Conservation (phyloP, 2,329 filamentous ascomycete species). For the Aciculosporium take region DNA sequence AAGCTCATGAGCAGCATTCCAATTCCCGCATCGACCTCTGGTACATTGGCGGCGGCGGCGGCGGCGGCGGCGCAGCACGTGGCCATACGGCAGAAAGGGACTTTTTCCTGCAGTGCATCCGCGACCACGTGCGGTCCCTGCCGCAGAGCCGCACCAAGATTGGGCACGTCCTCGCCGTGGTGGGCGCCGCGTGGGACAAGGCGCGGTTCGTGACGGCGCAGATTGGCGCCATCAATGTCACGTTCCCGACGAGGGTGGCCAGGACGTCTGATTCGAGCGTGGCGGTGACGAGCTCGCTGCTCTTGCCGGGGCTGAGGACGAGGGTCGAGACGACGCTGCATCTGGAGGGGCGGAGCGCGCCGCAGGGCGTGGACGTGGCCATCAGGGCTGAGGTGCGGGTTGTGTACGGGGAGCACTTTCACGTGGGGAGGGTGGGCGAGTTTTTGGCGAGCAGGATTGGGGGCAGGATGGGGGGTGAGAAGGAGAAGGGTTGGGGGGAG, state of each 20-base stretch:
- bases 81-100: conserved; percentile 52
- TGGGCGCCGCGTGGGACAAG: conserved; percentile 52
- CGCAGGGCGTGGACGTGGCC: conserved; percentile 38
- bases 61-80: conserved; percentile 35
- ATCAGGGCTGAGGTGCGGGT: conserved; percentile 44
- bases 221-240: conserved; percentile 45
- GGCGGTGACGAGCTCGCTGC: conserved; percentile 43
- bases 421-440: conserved; percentile 59
- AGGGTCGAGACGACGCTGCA: conserved; percentile 51
- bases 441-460: conserved; percentile 45
- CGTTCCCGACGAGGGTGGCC: conserved; percentile 48
- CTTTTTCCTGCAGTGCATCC: conserved; percentile 61
- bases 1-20: conserved; percentile 27
- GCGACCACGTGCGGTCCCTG: conserved; percentile 50
- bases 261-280: conserved; percentile 53
- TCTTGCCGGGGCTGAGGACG: conserved; percentile 51
- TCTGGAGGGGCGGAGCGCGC: conserved; percentile 31
- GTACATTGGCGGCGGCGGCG: conserved; percentile 51
- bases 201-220: conserved; percentile 45
- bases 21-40: conserved; percentile 51
- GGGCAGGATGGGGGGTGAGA: conserved; percentile 20
- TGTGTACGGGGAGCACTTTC: conserved; percentile 67
- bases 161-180: conserved; percentile 40
- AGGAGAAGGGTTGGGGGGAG: conserved; percentile 36
- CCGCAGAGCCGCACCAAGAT: conserved; percentile 43